These are phyloP conservation scores for Botrytis aclada DNA, from an alignment of 2,329 filamentous ascomycete genomes.

Conservation along the genomic window DNA sequence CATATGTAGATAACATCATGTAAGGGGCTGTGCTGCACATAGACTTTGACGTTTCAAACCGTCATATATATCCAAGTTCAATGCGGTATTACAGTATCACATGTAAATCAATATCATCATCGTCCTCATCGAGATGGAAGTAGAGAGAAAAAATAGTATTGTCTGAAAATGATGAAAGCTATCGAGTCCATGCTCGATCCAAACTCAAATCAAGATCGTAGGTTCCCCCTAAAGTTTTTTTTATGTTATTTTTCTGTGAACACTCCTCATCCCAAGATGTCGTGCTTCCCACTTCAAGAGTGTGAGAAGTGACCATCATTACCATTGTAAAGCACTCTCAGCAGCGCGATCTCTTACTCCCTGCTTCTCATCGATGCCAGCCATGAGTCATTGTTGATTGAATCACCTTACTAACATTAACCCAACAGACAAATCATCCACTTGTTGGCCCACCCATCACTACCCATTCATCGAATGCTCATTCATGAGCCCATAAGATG, in stretches of 20 bases:
- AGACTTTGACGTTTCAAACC: neutral
- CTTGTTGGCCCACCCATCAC: conserved; percentile 21
- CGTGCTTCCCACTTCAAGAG: conserved; percentile 30
- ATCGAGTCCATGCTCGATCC: conserved; percentile 32
- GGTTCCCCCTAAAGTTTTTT: conserved; percentile 28
- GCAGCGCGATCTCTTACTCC: conserved; percentile 23
- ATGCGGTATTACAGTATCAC: conserved; percentile 12
- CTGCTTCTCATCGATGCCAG: conserved; percentile 22
- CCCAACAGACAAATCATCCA: conserved; percentile 17
- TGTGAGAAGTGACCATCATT: conserved; percentile 34
- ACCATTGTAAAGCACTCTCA: conserved; percentile 23
- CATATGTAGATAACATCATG: neutral
- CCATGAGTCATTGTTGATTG: neutral
- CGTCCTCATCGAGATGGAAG: neutral
- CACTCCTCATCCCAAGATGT: conserved; percentile 29
- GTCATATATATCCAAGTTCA: neutral
- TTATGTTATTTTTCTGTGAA: conserved; percentile 20
- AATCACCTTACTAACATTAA: conserved; percentile 24
- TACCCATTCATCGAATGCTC: conserved; percentile 22
- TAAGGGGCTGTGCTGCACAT: neutral
- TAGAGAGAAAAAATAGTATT: conserved; percentile 28
- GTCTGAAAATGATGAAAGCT: conserved; percentile 26
- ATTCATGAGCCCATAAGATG: conserved; percentile 24
- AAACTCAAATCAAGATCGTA: conserved; percentile 25
- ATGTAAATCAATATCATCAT: conserved; percentile 6